A percentile compares a stretch with the other conserved stretches of the same genome.
Evolutionary conservation across 495 filamentous ascomycete genomes (phyloP).

Genomic region (Hyphodiscus hymeniophilus): DNA sequence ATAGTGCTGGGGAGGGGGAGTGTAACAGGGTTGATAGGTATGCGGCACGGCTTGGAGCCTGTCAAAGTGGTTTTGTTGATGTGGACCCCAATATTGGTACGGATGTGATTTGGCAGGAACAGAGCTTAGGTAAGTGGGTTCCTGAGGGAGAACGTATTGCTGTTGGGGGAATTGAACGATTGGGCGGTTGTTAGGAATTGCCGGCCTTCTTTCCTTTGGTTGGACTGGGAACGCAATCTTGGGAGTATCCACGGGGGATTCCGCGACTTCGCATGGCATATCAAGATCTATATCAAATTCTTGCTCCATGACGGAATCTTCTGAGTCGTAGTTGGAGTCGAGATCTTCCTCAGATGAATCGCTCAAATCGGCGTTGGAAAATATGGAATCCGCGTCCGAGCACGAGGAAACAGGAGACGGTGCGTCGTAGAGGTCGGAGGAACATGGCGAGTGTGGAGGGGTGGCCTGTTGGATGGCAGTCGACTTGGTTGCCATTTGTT

Average conservation of each 20-base stretch:
- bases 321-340: not conserved
- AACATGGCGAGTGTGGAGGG: not conserved
- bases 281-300: too few species aligned
- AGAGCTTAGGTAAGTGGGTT: not conserved
- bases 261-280: too few species aligned
- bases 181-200: not conserved
- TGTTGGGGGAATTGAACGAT: not conserved
- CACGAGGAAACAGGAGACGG: not conserved
- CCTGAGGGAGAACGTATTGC: constrained; percentile 1
- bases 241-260: too few species aligned
- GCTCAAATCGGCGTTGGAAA: not conserved
- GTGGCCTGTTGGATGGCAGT: not conserved
- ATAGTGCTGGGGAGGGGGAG: not conserved
- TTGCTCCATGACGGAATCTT: too few species aligned
- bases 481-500: too few species aligned
- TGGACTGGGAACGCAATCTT: too few species aligned
- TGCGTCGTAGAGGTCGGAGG: not conserved
- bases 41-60: not conserved
- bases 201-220: not conserved
- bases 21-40: not conserved
- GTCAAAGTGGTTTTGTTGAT: not conserved
- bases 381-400: not conserved
- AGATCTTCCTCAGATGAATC: not conserved
- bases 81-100: too few species aligned
- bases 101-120: not conserved